Evolutionary conservation across 2,329 filamentous ascomycete species (phyloP), one percentile per base, ranked within the genome.

Genomic region (Zymoseptoria ardabiliae): DNA sequence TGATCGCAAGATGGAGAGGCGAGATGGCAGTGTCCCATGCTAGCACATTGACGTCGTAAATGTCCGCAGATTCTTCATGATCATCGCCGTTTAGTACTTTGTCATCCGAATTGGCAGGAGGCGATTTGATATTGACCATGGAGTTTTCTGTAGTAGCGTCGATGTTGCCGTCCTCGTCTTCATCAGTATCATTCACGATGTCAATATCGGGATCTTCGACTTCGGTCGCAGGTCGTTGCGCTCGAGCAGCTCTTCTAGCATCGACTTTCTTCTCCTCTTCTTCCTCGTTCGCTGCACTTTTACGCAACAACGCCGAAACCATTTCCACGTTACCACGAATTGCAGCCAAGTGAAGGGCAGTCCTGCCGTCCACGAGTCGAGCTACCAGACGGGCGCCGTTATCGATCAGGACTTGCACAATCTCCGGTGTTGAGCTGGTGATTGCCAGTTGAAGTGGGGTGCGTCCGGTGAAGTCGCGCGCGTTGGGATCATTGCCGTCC

Each of bases 261-360:
- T 66, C 61, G 13, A 66, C 52, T 22, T 84, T 81, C 56, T 82
- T 75, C 56, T 81, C 84, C 57, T 85, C 80, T 23, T 84, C 81
- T 59, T 86, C 85, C 70, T 91, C 86, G 61, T 94, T 94, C 28
- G 82, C 80, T 58, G 84, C 82, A 68, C 90, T 94, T 75, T 86
- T 90, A 35, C 85, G 79, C 70, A 96, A 82, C 11, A 96, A 76
- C 7, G 86, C 83, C 62, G 81, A 85, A 64, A 94, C 80, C 63
- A 94, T 92, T 19, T 86, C 83, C 1, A 76, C 70, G 63, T 85
- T 76, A 0, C 91, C 91, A 21, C 87, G 81, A 51, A 85, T 81
- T 19, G 89, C 88, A 19, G 90, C 90, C 28, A 95, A 77, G 72
- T 96, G 91, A n/a, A 96, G 79, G 8, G 90, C 88, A 2, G 90